Evolutionary conservation across 2,329 filamentous ascomycete genomes (phyloP), one percentile per base, ranked within the genome.

Genomic region (Fusarium liriodendri): DNA sequence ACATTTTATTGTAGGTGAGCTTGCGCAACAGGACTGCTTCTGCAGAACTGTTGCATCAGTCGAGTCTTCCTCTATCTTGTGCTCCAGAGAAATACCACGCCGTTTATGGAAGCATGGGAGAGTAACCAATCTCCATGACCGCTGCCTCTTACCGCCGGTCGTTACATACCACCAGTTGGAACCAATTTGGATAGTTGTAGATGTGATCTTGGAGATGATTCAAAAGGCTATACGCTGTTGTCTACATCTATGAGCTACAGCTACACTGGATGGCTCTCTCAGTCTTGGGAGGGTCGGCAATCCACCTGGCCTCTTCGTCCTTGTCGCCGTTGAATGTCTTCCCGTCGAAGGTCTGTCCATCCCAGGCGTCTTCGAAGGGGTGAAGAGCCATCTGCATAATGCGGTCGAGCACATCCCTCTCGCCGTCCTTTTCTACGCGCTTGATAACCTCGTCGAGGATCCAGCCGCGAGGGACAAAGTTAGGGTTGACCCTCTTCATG

Each of bases 371-470:
- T 66, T 94, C 88, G 78, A 98, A 99, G 0, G 97, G 97, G 77
- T 94, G 87, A 45, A 96, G 84, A 3, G 92, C 90, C 91, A 98
- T 93, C 52, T 94, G 90, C 92, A 97, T 94, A 27, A 97, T 87
- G 33, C 92, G 88, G 14, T 89, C 86, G 52, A 99, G 82, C 38
- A 98, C 91, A 10, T 95, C 92, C 64, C 94, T 88, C 79, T 99
- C 95, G 3, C 91, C 90, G 61, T 92, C 91, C 80, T 94, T 94
- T 82, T 98, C 95, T 0, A 98, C 95, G 11, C 94, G 89, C 54
- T 93, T 90, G 75, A 99, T 98, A 16, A 99, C 82, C 82, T 99
- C 97, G 80, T 98, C 96, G 22, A 99, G 87, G 61, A 99, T 90
- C 95, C 96, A 99, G 20, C 93, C 92, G 55, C 95, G 90, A 0